Base-by-base conservation (phyloP, 768 basidiomycete genomes). In the Boletus huronensis region DNA sequence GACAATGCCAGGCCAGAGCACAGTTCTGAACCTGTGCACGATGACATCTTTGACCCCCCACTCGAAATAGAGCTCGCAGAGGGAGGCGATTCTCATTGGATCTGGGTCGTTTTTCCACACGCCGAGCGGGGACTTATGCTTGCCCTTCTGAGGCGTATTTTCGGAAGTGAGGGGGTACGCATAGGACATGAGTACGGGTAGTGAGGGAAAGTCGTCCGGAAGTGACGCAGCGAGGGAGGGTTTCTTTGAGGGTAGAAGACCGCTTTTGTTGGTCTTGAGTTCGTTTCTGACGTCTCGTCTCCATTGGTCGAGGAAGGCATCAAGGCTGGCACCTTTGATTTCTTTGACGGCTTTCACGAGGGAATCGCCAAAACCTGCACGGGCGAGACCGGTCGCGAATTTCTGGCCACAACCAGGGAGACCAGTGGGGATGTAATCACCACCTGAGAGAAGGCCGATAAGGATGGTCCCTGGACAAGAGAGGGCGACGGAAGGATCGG, bases 41-140 rank as follows among this genome's bases (percentile, higher is more conserved):
- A 96, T 90, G 3, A 83, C 76, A 45, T 91, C 87, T 61, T 79
- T 85, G 47, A 90, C 85, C 0, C 93, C 93, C 93, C 93, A 97
- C 66, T 95, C 93, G 58, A 96, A 96, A 67, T 85, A 88, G 44
- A 85, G 77, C 69, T 97, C 94, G 73, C 93, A 95, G 3, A 85
- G 76, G 10, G 74, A 80, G 0, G 94, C 93, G 16, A 95, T 79
- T 50, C 80, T 82, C 16, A 79, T 80, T 1, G 91, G 72, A 60
- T 87, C 82, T 0, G 88, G 87, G 55, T 92, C 88, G 50, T 70
- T 65, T 32, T 64, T 63, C 81, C 81, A 83, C 17, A 73, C 77
- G 2, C 75, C 66, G 0, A 73, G 78, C 54, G 62, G 68, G 2
- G 72, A 64, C 52, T 48, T 55, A 14, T 25, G 48, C 48, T 75